phyloP scores from a whole-genome alignment of 495 filamentous ascomycete genomes.

The Aspergillus haitiensis region DNA sequence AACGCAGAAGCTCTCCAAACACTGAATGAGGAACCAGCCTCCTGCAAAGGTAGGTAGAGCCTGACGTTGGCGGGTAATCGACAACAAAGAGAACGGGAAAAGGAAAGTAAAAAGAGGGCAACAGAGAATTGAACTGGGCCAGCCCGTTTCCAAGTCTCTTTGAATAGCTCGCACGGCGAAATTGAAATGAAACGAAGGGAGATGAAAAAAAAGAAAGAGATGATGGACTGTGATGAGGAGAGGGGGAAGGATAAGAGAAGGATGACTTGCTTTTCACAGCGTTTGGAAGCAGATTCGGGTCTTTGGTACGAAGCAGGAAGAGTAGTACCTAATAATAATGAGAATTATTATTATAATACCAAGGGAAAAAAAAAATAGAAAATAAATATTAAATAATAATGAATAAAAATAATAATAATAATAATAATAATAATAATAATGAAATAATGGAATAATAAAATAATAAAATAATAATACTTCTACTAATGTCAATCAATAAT shows the following conservation, averaged over 20 bases:
- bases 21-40: constrained; percentile 44
- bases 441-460: constrained; percentile 16
- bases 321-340: constrained; percentile 21
- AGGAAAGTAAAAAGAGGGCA: constrained; percentile 31
- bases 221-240: constrained; percentile 14
- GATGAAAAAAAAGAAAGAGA: constrained; percentile 26
- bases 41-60: constrained; percentile 26
- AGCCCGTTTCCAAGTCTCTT: constrained; percentile 44
- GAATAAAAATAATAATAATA: constrained; percentile 22
- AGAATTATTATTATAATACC: constrained; percentile 22
- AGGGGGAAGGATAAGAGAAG: constrained; percentile 15
- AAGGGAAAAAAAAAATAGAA: constrained; percentile 1
- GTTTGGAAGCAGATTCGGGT: constrained; percentile 16
- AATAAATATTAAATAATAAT: constrained; percentile 11
- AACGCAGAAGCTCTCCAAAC: constrained; percentile 27
- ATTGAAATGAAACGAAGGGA: constrained; percentile 39
- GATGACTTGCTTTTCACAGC: constrained; percentile 27
- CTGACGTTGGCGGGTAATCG: constrained; percentile 25
- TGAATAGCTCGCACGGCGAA: constrained; percentile 44
- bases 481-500: constrained; percentile 22
- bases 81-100: constrained; percentile 33
- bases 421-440: constrained; percentile 24
- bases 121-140: constrained; percentile 45
- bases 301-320: constrained; percentile 14
- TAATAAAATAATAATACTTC: constrained; percentile 16